Evolutionary conservation across 225 moss, liverwort and hornwort species (phyloP), one percentile per base, ranked within the genome.

Genomic region (Neckera pumila): DNA sequence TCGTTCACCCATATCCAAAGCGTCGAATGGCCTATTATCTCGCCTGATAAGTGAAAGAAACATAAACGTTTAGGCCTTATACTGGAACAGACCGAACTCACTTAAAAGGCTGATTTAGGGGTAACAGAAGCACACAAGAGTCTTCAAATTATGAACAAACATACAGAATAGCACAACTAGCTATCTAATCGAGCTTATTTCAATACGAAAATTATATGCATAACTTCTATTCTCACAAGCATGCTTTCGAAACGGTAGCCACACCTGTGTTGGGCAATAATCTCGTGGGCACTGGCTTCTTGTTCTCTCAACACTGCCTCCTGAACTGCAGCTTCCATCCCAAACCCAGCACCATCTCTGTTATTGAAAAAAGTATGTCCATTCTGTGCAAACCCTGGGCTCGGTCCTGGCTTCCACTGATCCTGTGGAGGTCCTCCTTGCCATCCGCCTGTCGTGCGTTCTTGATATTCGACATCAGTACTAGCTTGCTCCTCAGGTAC

Each of bases 261-360:
- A 90, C 79, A 97, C 98, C 97, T 98, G 76, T 95, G 96, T 86
- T 95, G 98, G 67, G 96, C 91, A 94, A 97, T 95, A 74, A 97
- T 86, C 75, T 95, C 97, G 82, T 96, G 97, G 47, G 96, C 93
- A 89, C 92, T 97, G 53, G 90, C 89, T 92, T 98, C 98, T 94
- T 98, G 98, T 87, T 98, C 98, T 73, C 95, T 94, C 49, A 98
- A 88, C 57, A 97, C 97, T 74, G 98, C 98, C 88, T 94, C 95
- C 92, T 98, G 97, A 79, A 98, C 98, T 87, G 96, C 98, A 90
- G 91, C 94, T 85, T 96, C 96, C 89, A 98, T 94, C 53, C 91
- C 90, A 91, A 93, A 87, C 65, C 86, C 91, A 69, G 90, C 86
- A 83, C 70, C 91, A 92, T 93, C 91, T 88, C 93, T 95, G 80